Evolutionary conservation across 805 yeast genomes (phyloP), one percentile per base, ranked within the genome.

Genomic region (Ogataea methylovora): DNA sequence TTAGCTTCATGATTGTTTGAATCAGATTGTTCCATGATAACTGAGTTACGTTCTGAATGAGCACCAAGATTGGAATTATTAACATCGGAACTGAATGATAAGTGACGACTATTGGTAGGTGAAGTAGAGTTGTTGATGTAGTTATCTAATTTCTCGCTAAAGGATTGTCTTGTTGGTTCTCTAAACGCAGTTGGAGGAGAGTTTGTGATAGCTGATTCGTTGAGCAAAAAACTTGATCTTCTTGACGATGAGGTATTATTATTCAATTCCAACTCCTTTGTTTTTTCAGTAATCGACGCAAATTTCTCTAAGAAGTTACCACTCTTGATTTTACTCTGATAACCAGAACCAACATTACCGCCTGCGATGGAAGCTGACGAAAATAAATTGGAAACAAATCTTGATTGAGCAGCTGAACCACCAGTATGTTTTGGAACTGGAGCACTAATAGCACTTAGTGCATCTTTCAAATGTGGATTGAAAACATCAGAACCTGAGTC

Each of bases 201-300:
- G 14, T 41, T 44, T 2, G 16, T 8, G 4, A 33, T 21, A 5
- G 56, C 50, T 24, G 53, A 51, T 26, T 57, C 61, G 15, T 54
- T 55, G 8, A 57, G 52, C 38, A 69, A 58, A 44, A 71, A 65
- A 36, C 78, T 71, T 1, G 79, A 64, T 57, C 80, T 66, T 55
- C 81, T 66, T 4, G 68, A 60, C 8, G 65, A 53, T 19, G 64
- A 35, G 6, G 63, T 52, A n/a, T 67, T 65, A 35, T 73, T 48
- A 10, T 67, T 69, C 34, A 62, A 61, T 44, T 78, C 84, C 29
- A 77, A 63, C 43, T 79, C 86, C 46, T 81, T 63, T 0, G 86
- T 79, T 31, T 81, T 79, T 37, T 79, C 84, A 6, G 82, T 79
- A 13, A 79, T 79, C 2, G 75, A 61, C 6, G 79, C 63, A 47